Percentiles rank a stretch among this genome's conserved stretches.
phyloP scores from a whole-genome alignment of 2,329 filamentous ascomycete genomes.

The Alternaria sp. region DNA sequence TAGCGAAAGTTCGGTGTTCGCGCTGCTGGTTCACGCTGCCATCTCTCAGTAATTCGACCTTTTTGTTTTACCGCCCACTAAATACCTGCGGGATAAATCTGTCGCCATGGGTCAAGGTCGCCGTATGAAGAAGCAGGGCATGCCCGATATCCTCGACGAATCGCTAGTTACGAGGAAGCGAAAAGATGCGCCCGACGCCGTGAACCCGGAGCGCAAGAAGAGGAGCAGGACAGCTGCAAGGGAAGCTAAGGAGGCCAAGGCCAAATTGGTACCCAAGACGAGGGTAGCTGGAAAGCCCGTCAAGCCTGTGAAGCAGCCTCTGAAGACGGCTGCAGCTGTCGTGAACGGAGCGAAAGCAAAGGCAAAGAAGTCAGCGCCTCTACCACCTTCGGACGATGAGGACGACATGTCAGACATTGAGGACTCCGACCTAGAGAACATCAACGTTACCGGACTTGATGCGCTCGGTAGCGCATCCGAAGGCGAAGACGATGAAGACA shows the following conservation, averaged over 20 bases:
- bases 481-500: slow-evolving; percentile 44
- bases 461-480: slow-evolving; percentile 48
- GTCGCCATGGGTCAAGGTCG: slow-evolving; percentile 80
- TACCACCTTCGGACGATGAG: slow-evolving; percentile 39
- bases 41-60: slow-evolving; percentile 2
- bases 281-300: slow-evolving; percentile 12
- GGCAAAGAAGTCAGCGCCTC: slow-evolving; percentile 43
- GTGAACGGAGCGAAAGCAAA: slow-evolving; percentile 42
- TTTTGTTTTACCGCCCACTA: neutral
- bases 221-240: slow-evolving; percentile 56
- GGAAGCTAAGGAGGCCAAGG: slow-evolving; percentile 20
- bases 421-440: slow-evolving; percentile 34
- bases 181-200: slow-evolving; percentile 72
- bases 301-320: slow-evolving; percentile 4
- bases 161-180: slow-evolving; percentile 79
- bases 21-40: slow-evolving; percentile 13
- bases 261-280: slow-evolving; percentile 24
- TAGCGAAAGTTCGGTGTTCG: slow-evolving; percentile 28
- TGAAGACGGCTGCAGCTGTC: slow-evolving; percentile 50
- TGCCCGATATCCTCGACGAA: slow-evolving; percentile 82
- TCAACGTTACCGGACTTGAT: slow-evolving; percentile 48
- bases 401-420: slow-evolving; percentile 29
- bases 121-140: slow-evolving; percentile 94
- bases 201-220: slow-evolving; percentile 61
- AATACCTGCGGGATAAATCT: neutral